phyloP scores from a whole-genome alignment of 805 yeast species.

The Jamesozyma piceae region DNA sequence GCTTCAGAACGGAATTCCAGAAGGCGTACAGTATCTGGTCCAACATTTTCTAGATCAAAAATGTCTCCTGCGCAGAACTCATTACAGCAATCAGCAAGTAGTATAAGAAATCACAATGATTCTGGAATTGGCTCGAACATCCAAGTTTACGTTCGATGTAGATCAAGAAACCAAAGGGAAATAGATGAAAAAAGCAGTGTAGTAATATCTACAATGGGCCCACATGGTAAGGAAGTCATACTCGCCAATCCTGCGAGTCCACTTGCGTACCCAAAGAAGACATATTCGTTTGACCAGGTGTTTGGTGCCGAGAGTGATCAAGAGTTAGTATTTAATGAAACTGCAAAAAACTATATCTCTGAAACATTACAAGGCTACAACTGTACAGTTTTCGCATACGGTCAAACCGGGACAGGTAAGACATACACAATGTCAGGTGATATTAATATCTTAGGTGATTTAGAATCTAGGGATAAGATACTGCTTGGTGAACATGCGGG shows the following conservation, averaged over 20 bases:
- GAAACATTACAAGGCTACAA: constrained; percentile 67
- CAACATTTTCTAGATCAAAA: background rate
- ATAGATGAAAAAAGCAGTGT: constrained; percentile 46
- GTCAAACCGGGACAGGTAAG: constrained; percentile 84
- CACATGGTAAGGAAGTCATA: constrained; percentile 38
- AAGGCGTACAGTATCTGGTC: constrained; percentile 2
- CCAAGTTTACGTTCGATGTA: constrained; percentile 47
- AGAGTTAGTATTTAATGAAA: constrained; percentile 50
- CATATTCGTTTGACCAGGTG: constrained; percentile 65
- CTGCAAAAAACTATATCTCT: constrained; percentile 46
- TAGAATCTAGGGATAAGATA: constrained; percentile 19
- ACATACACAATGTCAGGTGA: constrained; percentile 71
- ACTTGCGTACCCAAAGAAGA: constrained; percentile 31
- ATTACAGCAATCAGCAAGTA: background rate
- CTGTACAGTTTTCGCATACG: constrained; percentile 76
- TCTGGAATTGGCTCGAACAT: constrained; percentile 29
- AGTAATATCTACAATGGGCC: constrained; percentile 42
- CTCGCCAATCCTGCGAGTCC: constrained; percentile 26
- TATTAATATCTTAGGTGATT: constrained; percentile 35
- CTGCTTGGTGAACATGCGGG: constrained; percentile 43
- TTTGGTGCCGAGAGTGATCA: constrained; percentile 80
- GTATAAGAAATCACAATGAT: background rate
- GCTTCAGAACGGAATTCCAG: background rate
- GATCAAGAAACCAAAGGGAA: constrained; percentile 48
- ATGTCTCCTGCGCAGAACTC: background rate